Base-by-base conservation (phyloP, 164 flowering plant genomes). In the Buxus sempervirens region DNA sequence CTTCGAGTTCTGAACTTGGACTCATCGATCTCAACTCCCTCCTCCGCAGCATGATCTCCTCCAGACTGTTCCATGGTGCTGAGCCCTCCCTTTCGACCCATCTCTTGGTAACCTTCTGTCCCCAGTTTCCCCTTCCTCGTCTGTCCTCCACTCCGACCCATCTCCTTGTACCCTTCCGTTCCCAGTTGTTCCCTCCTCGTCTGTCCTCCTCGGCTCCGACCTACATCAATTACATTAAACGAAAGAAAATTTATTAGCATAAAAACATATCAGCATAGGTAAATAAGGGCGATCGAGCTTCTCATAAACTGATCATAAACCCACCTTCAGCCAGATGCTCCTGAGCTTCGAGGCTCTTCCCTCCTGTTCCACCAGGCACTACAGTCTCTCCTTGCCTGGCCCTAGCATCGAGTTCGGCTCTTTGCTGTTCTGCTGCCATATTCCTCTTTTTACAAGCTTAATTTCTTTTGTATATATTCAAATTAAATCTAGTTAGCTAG, bases 291-390 rank as follows among this genome's bases (percentile, higher is more conserved):
- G 26, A 22, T 45, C 70, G 4, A 22, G 36, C n/a, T n/a, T n/a
- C n/a, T n/a, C n/a, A n/a, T n/a, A n/a, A 7, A 19, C 62, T 18
- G n/a, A 62, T 15, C 6, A 62, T 24, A 16, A 28, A 28, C 26
- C 26, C 54, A 84, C 98, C 98, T 80, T 90, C 90, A 32, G 93
- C 91, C 0, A 92, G 88, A 68, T 83, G 90, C 56, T 90, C 88
- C 62, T 90, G 96, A 28, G 98, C 98, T 72, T 86, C 90, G 13
- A 87, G 87, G 84, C 89, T 87, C 76, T 83, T 87, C 58, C 96
- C 96, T 15, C 96, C 90, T 0, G 90, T 90, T 0, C 92, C 96
- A 13, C 89, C 92, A 16, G 90, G 96, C 24, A 88, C 77, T 0
- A 90, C 96, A 2, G 92, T 88, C 82, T 90, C 88, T 23, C 96